Evolutionary conservation across 768 basidiomycete species (phyloP), one percentile per base, ranked within the genome.

Genomic region (Panellus pusillus): DNA sequence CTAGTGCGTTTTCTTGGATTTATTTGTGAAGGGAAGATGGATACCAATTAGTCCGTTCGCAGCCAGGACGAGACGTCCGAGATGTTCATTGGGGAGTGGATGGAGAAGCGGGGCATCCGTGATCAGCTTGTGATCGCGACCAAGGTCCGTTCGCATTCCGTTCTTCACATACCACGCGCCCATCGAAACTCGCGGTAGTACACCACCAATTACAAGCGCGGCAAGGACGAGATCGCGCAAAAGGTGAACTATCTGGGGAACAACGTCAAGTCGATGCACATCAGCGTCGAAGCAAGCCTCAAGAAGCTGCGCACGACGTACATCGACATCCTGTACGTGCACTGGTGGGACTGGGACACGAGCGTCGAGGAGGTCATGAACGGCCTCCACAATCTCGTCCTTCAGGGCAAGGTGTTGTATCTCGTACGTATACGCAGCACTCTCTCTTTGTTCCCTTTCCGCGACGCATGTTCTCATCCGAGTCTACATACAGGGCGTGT

Each of bases 351-450:
- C n/a, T n/a, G n/a, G n/a, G n/a, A n/a, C n/a, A n/a, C n/a, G n/a
- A n/a, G n/a, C n/a, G n/a, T n/a, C n/a, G n/a, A n/a, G n/a, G n/a
- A n/a, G n/a, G n/a, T 83, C 43, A 81, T 84, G 80, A 72, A 74
- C 38, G 63, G 70, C 13, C 68, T 85, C 7, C 78, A 84, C 56
- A 65, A 71, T n/a, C 70, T 84, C 29, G 77, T 84, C 39, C 65
- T 63, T 8, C 60, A 69, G 24, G 77, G 82, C 13, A 81, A 82
- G 57, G 79, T 82, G 1, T 63, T 77, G 3, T 79, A 78, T 58
- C 63, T 70, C 15, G 71, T 71, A 57, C 52, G 65, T 41, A 24
- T 57, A 67, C n/a, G n/a, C n/a, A n/a, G n/a, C n/a, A n/a, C n/a
- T n/a, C n/a, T n/a, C n/a, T n/a, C n/a, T 3, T 44, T 40, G n/a